phyloP scores from a whole-genome alignment of 106 monocot genomes.

The Dactylorhiza incarnata region DNA sequence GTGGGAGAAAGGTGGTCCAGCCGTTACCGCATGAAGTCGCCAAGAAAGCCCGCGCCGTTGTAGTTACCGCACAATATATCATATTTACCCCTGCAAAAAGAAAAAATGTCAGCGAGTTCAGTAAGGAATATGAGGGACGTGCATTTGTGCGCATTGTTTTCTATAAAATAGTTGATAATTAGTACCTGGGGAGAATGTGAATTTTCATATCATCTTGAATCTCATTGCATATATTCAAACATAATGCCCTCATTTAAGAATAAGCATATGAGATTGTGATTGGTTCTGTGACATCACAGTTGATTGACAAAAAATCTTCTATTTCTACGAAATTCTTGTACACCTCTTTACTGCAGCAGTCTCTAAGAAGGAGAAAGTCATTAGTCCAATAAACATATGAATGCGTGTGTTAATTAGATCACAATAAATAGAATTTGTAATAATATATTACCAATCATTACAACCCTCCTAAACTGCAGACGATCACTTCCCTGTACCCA shows the following conservation, averaged over 20 bases:
- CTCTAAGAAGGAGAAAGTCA: conserved; percentile 22
- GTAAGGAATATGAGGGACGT: too few relatives aligned
- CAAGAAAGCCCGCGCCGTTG: too few relatives aligned
- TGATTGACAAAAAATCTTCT: conserved; percentile 75
- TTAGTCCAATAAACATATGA: neutral
- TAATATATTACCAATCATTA: too few relatives aligned
- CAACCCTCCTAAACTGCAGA: too few relatives aligned
- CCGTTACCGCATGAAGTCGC: too few relatives aligned
- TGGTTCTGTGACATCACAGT: conserved; percentile 58
- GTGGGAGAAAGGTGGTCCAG: too few relatives aligned
- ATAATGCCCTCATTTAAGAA: conserved; percentile 78
- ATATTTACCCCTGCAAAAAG: too few relatives aligned
- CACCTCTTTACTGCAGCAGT: conserved; percentile 74
- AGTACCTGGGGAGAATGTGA: conserved; percentile 86
- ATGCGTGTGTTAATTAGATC: too few relatives aligned
- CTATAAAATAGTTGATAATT: neutral
- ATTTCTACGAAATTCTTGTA: conserved; percentile 68
- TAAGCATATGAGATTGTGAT: conserved; percentile 75
- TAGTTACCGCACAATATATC: too few relatives aligned
- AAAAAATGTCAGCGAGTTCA: too few relatives aligned
- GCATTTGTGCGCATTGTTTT: neutral
- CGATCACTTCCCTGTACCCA: too few relatives aligned
- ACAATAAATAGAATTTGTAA: too few relatives aligned
- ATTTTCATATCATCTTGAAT: conserved; percentile 92
- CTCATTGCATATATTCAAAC: conserved; percentile 60